These are phyloP conservation scores for Solanum hybrid DNA, from an alignment of 305 asterid species.

Conservation along the genomic window DNA sequence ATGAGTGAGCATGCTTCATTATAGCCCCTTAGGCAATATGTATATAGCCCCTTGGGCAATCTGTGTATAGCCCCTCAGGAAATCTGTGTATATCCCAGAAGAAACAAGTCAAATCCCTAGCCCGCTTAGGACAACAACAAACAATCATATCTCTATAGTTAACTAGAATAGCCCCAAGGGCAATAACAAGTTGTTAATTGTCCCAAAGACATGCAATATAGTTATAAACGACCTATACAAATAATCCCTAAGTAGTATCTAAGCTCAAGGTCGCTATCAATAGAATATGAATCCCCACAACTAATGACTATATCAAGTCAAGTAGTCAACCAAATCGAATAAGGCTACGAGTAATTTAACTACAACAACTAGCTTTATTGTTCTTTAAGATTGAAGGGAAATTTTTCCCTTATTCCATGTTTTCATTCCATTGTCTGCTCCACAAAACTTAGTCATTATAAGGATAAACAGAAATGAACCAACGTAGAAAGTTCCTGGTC, in stretches of 20 bases:
- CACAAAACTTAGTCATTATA: too few species aligned
- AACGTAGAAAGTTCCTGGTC: too few species aligned
- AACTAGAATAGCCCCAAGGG: too few species aligned
- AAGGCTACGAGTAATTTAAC: not conserved
- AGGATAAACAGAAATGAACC: too few species aligned
- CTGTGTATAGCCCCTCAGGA: not conserved
- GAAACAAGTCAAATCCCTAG: too few species aligned
- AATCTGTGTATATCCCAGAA: too few species aligned
- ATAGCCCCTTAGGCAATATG: too few species aligned
- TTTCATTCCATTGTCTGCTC: too few species aligned
- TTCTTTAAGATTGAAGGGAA: not conserved
- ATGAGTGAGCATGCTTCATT: too few species aligned
- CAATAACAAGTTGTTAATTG: not conserved
- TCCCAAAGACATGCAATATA: not conserved
- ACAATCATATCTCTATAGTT: too few species aligned
- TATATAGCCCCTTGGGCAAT: not conserved
- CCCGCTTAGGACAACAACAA: too few species aligned
- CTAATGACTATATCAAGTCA: not conserved
- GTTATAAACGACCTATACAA: not conserved
- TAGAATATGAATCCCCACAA: not conserved
- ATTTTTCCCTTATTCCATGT: too few species aligned
- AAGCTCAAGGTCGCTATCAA: not conserved
- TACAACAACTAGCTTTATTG: not conserved
- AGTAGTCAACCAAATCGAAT: not conserved
- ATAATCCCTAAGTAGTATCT: not conserved